These are phyloP conservation scores for Candida saitoana DNA, from an alignment of 805 yeast species.

Conservation along the genomic window DNA sequence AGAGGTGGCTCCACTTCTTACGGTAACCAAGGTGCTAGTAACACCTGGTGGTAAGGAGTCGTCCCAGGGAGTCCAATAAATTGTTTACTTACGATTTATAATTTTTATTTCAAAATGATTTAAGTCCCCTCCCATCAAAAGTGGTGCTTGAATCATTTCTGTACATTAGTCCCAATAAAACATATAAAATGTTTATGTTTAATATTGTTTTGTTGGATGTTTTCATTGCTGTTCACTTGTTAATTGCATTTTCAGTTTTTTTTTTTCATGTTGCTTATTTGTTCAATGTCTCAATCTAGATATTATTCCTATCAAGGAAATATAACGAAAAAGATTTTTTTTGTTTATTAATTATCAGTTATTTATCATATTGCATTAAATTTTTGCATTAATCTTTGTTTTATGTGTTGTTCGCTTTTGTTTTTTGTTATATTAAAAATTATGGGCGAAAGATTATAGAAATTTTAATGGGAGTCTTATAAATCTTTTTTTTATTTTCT, in stretches of 20 bases:
- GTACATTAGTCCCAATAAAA: background rate
- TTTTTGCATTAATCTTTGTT: constrained; percentile 8
- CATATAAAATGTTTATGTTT: constrained; percentile 8
- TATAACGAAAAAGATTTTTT: constrained; percentile 16
- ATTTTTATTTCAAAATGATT: constrained; percentile 1
- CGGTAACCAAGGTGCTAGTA: constrained; percentile 33
- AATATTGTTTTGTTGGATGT: constrained; percentile 15
- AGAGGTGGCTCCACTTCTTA: constrained; percentile 19
- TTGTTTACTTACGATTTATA: too few relatives aligned
- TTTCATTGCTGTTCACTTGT: constrained; percentile 12
- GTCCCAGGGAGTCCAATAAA: too few relatives aligned
- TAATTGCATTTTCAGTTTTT: constrained; percentile 12
- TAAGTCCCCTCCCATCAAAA: too few relatives aligned
- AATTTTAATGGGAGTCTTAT: constrained; percentile 21
- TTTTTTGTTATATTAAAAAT: constrained; percentile 8
- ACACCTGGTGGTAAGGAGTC: constrained; percentile 36
- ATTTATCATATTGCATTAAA: constrained; percentile 7
- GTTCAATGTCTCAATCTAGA: constrained; percentile 24
- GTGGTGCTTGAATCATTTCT: too few relatives aligned
- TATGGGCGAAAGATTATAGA: constrained; percentile 13
- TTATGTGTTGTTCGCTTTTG: constrained; percentile 8
- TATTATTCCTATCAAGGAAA: constrained; percentile 15
- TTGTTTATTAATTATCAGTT: constrained; percentile 11
- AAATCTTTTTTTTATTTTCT: constrained; percentile 19
- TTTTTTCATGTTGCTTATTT: constrained; percentile 10